Conservation (phyloP, 495 filamentous ascomycete genomes). For the Lasiosphaeris hirsuta region DNA sequence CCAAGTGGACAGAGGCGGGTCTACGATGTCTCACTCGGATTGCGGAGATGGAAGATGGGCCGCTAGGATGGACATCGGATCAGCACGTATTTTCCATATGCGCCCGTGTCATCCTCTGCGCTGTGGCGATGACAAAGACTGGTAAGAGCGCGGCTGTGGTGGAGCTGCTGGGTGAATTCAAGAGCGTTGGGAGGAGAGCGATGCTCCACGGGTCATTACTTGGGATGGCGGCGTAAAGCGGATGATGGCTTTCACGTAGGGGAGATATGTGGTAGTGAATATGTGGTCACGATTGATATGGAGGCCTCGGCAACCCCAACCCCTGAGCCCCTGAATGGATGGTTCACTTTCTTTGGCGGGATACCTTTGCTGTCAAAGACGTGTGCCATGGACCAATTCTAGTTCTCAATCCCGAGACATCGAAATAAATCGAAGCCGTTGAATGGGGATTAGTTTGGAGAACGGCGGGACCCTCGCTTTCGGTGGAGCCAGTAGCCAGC, state of each 20-base stretch:
- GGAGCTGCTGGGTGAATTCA: constrained; percentile 28
- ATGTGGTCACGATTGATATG: no score
- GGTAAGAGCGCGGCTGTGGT: background rate
- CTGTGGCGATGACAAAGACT: constrained; percentile 29
- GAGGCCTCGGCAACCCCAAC: background rate
- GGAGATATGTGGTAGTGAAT: background rate
- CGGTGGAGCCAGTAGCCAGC: no score
- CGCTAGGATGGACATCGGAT: constrained; percentile 70
- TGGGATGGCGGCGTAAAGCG: constrained; percentile 20
- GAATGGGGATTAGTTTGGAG: no score
- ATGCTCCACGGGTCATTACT: constrained; percentile 35
- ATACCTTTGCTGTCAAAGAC: no score
- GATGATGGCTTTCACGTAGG: background rate
- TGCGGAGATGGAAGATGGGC: constrained; percentile 50
- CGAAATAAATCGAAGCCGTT: no score
- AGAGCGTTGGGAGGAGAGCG: constrained; percentile 19
- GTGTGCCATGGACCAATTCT: no score
- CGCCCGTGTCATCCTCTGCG: constrained; percentile 53
- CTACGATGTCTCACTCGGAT: constrained; percentile 46
- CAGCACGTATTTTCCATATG: constrained; percentile 68
- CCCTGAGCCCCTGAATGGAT: background rate
- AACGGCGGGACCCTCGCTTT: no score
- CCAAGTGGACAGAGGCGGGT: constrained; percentile 57
- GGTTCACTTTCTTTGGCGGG: no score
- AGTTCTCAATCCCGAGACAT: no score